Evolutionary conservation across 202 grass and related monocot genomes (phyloP), one percentile per base, ranked within the genome.

Genomic region (Schoenoplectus tabernaemontani): DNA sequence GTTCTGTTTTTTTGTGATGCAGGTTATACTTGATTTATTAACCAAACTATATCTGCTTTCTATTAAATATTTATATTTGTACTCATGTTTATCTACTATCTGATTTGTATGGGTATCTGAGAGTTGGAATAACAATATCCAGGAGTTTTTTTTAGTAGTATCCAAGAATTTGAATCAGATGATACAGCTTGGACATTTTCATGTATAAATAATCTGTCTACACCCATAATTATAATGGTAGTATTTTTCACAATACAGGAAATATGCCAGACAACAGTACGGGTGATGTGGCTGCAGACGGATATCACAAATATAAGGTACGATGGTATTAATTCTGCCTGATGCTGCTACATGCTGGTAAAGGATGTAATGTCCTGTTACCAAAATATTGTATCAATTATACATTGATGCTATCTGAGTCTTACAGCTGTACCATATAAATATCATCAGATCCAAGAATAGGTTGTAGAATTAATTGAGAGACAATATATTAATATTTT

Each of bases 301-400:
- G 91, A 30, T 93, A 93, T 82, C 88, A 93, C 86, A 93, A 76
- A 63, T 93, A 93, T 85, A 93, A 91, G 91, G 91, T 93, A 59
- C 12, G 80, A 57, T 23, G 24, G 9, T 1, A 22, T 73, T 59
- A 28, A 26, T 48, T 13, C 6, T 38, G 23, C 11, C 39, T 41
- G 17, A 0, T 51, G 16, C 6, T 1, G 5, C 9, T 42, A 41
- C 63, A 67, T 67, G 2, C 22, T 71, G 8, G n/a, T 77, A 41
- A 58, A 57, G 48, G 48, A 20, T 39, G 12, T 4, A 59, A 19
- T 77, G 50, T 51, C 9, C 37, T 57, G 32, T 57, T 20, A 19
- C 4, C 17, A 36, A n/a, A 19, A 28, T n/a, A 12, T 54, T 57
- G 23, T 53, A 34, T 34, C 24, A 77, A 56, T 56, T 36, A 38